phyloP scores from a whole-genome alignment of 1,139 yeast species.

The Protomyces macrosporus region DNA sequence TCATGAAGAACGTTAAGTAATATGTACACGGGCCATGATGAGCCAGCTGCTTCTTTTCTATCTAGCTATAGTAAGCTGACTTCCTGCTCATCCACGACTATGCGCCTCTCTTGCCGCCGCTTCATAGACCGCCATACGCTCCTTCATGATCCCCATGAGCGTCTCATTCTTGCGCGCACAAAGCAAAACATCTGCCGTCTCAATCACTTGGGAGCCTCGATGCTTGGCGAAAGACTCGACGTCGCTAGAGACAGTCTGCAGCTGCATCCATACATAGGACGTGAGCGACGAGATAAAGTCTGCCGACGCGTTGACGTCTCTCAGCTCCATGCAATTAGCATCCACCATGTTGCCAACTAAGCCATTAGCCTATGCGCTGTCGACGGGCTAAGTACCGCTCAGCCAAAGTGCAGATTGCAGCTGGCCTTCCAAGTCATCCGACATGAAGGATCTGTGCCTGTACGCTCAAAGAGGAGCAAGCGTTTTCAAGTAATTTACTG shows the following conservation, averaged over 20 bases:
- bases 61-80: too few species aligned
- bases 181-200: slow-evolving; percentile 7
- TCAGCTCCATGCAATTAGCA: slow-evolving; percentile 5
- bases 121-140: not conserved
- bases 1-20: too few species aligned
- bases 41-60: too few species aligned
- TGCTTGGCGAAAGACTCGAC: slow-evolving; percentile 15
- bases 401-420: not conserved
- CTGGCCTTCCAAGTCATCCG: not conserved
- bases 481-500: too few species aligned
- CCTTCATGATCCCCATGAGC: not conserved
- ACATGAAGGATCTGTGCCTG: not conserved
- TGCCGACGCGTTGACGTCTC: slow-evolving; percentile 15
- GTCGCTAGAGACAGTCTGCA: slow-evolving; percentile 5
- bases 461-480: too few species aligned
- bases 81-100: too few species aligned
- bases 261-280: slow-evolving; percentile 17
- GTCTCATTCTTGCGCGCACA: slow-evolving; percentile 18
- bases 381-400: not conserved
- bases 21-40: too few species aligned
- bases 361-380: not conserved
- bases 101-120: not conserved
- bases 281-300: slow-evolving; percentile 21
- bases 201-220: slow-evolving; percentile 2
- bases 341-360: slow-evolving; percentile 16